Conservation (phyloP, 805 yeast species). For the Ogataea sp. region DNA sequence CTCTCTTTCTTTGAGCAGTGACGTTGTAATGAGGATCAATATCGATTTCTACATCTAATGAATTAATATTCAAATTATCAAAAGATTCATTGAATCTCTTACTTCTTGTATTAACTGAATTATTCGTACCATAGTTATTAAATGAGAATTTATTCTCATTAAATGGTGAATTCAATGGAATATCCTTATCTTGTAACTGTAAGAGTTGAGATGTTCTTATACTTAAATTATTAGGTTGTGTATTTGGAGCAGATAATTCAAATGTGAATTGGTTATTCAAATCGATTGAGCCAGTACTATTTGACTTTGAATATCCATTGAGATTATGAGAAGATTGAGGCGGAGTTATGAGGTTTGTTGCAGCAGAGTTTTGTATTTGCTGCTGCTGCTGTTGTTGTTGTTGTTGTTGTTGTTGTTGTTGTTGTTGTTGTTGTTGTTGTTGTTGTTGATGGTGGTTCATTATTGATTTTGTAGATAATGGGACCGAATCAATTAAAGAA, state of each 20-base stretch:
- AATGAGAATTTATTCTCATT: slow-evolving; percentile 1
- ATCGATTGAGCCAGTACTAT: not conserved
- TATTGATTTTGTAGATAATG: slow-evolving; percentile 4
- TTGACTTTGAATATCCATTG: not conserved
- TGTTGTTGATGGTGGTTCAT: not conserved
- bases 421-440: too few relatives aligned
- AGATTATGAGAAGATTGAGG: slow-evolving; percentile 2
- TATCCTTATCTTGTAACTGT: too few relatives aligned
- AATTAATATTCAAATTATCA: not conserved
- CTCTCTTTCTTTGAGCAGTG: slow-evolving; percentile 45
- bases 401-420: too few relatives aligned
- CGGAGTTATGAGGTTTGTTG: slow-evolving; percentile 4
- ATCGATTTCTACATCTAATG: slow-evolving; percentile 11
- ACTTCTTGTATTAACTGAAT: not conserved
- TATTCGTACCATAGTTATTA: not conserved
- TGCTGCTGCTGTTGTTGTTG: slow-evolving; percentile 1
- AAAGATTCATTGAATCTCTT: not conserved
- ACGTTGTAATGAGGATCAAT: slow-evolving; percentile 30
- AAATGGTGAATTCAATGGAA: slow-evolving; percentile 1
- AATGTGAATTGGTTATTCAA: slow-evolving; percentile 2
- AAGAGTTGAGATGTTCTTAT: not conserved
- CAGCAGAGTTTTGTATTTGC: slow-evolving; percentile 3
- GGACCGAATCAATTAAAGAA: slow-evolving; percentile 25
- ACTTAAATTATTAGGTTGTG: not conserved
- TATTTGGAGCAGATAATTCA: not conserved